Percentiles rank a stretch among this genome's conserved stretches.
Conservation (phyloP, 805 yeast species). For the Myxozyma mucilagina region DNA sequence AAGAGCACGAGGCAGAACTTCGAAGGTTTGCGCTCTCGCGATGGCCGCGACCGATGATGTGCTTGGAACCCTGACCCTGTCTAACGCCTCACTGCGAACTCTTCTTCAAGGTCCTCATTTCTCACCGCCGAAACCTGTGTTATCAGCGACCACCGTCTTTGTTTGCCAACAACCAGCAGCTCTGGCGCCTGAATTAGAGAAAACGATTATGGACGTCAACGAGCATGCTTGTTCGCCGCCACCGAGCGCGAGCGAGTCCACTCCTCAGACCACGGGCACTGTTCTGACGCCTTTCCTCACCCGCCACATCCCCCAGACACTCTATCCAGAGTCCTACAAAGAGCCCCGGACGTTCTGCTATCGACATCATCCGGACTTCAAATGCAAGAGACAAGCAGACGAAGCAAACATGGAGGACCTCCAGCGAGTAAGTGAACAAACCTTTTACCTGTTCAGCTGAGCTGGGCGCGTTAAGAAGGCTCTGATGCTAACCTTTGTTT, state of each 20-base stretch:
- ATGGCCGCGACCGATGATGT: constrained; percentile 7
- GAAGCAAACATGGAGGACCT: constrained; percentile 62
- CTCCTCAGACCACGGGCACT: neutral
- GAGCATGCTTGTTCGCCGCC: neutral
- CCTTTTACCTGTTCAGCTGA: constrained; percentile 31
- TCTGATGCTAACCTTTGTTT: constrained; percentile 33
- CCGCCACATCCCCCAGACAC: constrained; percentile 26
- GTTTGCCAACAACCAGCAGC: neutral
- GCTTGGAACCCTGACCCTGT: constrained; percentile 1
- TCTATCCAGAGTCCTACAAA: constrained; percentile 29
- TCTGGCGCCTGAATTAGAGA: neutral
- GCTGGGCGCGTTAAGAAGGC: constrained; percentile 23
- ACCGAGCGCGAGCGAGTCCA: neutral
- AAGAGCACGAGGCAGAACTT: neutral
- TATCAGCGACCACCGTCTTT: neutral
- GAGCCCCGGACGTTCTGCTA: constrained; percentile 62
- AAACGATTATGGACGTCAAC: neutral
- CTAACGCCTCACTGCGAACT: neutral
- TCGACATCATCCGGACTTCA: constrained; percentile 87
- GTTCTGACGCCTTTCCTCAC: constrained; percentile 28
- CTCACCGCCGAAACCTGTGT: neutral
- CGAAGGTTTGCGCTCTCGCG: neutral
- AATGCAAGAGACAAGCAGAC: constrained; percentile 69
- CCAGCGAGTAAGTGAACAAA: constrained; percentile 45
- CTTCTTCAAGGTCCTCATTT: neutral